Percentiles rank a stretch among this genome's conserved stretches.
Evolutionary conservation across 2,329 filamentous ascomycete genomes (phyloP).

Genomic region (Cladophialophora carrionii): DNA sequence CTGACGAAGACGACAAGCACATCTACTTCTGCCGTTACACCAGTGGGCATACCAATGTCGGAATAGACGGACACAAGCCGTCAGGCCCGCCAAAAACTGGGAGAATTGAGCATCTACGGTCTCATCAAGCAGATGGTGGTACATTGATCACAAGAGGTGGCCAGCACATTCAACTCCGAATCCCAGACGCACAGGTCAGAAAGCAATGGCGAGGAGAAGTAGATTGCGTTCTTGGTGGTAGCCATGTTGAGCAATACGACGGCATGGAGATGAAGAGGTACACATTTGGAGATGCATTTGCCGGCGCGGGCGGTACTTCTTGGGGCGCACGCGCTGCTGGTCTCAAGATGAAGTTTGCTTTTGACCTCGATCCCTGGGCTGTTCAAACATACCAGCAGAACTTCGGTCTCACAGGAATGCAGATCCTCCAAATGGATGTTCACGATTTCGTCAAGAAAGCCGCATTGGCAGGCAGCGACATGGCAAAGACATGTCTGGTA

Average conservation of each 20-base stretch:
- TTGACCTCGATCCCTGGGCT: conserved; percentile 65
- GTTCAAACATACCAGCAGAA: conserved; percentile 63
- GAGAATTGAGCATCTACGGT: conserved; percentile 11
- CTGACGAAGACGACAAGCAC: background rate
- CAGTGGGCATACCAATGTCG: background rate
- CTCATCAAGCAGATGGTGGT: background rate
- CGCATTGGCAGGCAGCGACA: background rate
- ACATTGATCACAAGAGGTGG: background rate
- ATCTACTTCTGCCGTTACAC: conserved; percentile 25
- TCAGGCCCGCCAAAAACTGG: background rate
- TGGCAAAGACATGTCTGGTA: conserved; percentile 45
- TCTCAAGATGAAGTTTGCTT: conserved; percentile 61
- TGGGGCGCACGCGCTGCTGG: conserved; percentile 65
- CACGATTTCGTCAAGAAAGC: conserved; percentile 49
- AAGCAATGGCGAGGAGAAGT: conserved; percentile 19
- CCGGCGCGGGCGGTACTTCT: conserved; percentile 72
- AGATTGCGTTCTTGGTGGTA: conserved; percentile 1
- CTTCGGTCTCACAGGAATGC: conserved; percentile 47
- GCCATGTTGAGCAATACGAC: background rate
- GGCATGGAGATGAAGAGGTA: conserved; percentile 51
- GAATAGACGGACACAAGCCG: background rate
- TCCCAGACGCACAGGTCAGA: conserved; percentile 5
- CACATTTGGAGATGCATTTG: conserved; percentile 72
- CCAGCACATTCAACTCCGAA: background rate
- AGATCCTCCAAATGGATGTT: conserved; percentile 45